phyloP scores from a whole-genome alignment of 495 filamentous ascomycete species.

The Tricharina praecox region DNA sequence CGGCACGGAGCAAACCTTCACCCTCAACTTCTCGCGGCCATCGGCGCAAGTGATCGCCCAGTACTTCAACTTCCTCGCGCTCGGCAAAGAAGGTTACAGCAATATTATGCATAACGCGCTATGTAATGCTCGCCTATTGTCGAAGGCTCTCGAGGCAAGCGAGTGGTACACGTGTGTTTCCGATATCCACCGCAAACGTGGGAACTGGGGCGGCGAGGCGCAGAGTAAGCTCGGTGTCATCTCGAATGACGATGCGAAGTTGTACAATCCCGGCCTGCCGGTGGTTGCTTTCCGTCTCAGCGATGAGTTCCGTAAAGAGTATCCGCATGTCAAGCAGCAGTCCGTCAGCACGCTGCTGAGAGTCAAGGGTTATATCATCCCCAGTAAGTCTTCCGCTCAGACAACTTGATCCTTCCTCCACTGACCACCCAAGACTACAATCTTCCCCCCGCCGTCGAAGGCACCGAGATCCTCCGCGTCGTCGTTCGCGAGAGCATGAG shows the following conservation, averaged over 20 bases:
- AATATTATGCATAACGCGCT: constrained; percentile 55
- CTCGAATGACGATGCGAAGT: constrained; percentile 30
- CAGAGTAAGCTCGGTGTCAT: constrained; percentile 16
- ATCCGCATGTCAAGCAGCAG: constrained; percentile 49
- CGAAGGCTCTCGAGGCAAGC: constrained; percentile 49
- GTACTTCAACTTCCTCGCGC: constrained; percentile 62
- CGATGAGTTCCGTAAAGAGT: constrained; percentile 44
- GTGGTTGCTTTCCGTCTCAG: constrained; percentile 54
- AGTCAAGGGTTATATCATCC: constrained; percentile 58
- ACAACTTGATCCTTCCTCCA: not conserved
- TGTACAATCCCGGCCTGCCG: constrained; percentile 50
- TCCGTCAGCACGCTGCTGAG: constrained; percentile 47
- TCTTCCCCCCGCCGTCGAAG: constrained; percentile 44
- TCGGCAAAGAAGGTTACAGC: constrained; percentile 49
- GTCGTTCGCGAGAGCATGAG: constrained; percentile 55
- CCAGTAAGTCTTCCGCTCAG: constrained; percentile 31
- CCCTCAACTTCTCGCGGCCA: constrained; percentile 59
- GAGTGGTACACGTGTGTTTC: constrained; percentile 55
- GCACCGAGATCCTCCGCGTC: constrained; percentile 51
- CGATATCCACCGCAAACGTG: constrained; percentile 48
- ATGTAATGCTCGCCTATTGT: constrained; percentile 49
- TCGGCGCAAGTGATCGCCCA: constrained; percentile 56
- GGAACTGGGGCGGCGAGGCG: constrained; percentile 15
- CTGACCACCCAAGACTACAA: constrained; percentile 51
- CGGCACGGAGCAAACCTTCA: constrained; percentile 56